A percentile compares a stretch with the other conserved stretches of the same genome.
Evolutionary conservation across 192 early-diverging fungal species (phyloP).

Genomic region (Coemansia guatemalensis): DNA sequence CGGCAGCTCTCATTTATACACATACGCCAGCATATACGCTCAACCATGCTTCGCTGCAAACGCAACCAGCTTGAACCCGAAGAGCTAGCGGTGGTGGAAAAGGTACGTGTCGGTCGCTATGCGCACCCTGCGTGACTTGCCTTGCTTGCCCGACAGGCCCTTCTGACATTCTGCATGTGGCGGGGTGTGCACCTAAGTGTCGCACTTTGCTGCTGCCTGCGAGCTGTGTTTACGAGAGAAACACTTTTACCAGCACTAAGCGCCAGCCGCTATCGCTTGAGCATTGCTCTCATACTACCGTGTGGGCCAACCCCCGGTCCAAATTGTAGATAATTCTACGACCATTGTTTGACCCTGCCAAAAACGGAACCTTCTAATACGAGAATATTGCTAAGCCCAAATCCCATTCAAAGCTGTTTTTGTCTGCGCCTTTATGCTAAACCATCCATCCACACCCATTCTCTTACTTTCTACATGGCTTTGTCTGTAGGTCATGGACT

Average conservation of each 20-base stretch:
- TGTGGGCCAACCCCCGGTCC: conserved; percentile 1
- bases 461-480: not conserved
- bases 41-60: conserved; percentile 46
- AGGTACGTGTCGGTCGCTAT: conserved; percentile 27
- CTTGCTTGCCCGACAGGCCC: no score
- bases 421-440: conserved; percentile 13
- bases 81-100: conserved; percentile 61
- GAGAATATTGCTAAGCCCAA: no score
- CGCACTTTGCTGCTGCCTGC: no score
- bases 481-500: conserved; percentile 38
- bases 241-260: not conserved
- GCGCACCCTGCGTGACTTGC: no score
- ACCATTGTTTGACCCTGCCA: conserved; percentile 9
- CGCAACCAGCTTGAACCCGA: conserved; percentile 51
- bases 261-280: not conserved
- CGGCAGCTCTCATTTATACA: not conserved
- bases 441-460: not conserved
- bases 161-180: conserved; percentile 2
- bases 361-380: not conserved
- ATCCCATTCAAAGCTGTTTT: not conserved
- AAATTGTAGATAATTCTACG: not conserved
- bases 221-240: no score
- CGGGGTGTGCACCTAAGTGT: no score
- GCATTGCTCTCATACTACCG: not conserved
- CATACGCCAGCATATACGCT: not conserved